phyloP scores from a whole-genome alignment of 768 basidiomycete genomes.

The Trametes sanguinea region DNA sequence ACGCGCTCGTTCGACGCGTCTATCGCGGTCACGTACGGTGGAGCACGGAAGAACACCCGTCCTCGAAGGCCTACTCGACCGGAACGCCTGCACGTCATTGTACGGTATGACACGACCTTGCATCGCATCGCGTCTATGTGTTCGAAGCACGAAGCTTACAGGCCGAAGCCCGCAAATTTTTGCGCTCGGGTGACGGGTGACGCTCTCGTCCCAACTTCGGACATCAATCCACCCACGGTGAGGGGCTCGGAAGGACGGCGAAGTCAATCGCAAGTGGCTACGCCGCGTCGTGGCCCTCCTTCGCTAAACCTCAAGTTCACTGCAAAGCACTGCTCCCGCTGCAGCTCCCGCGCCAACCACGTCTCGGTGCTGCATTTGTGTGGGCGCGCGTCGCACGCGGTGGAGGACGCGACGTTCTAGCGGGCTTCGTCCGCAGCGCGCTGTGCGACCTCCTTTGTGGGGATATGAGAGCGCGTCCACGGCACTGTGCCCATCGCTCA shows the following conservation, averaged over 20 bases:
- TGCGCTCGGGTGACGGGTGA: neutral
- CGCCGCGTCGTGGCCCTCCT: neutral
- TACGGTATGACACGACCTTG: neutral
- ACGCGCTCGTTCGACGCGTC: neutral
- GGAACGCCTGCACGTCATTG: constrained; percentile 4
- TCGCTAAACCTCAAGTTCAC: neutral
- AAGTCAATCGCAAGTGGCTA: constrained; percentile 1
- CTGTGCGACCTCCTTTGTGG: neutral
- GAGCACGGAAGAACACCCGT: neutral
- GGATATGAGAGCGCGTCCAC: constrained; percentile 10
- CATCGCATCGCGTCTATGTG: neutral
- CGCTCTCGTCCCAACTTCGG: neutral
- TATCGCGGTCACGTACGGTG: neutral
- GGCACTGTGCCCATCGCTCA: neutral
- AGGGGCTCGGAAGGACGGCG: neutral
- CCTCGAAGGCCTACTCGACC: neutral
- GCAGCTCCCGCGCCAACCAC: neutral
- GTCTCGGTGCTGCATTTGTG: neutral
- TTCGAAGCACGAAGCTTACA: neutral
- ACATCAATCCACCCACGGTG: neutral
- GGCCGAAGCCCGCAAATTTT: constrained; percentile 10
- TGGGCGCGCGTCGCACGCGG: constrained; percentile 11
- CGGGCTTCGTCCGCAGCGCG: constrained; percentile 2
- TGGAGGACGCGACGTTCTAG: constrained; percentile 13
- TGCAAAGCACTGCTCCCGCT: neutral